Conservation (phyloP, 2,329 filamentous ascomycete genomes). For the Teratosphaeria pseudoeucalypti region DNA sequence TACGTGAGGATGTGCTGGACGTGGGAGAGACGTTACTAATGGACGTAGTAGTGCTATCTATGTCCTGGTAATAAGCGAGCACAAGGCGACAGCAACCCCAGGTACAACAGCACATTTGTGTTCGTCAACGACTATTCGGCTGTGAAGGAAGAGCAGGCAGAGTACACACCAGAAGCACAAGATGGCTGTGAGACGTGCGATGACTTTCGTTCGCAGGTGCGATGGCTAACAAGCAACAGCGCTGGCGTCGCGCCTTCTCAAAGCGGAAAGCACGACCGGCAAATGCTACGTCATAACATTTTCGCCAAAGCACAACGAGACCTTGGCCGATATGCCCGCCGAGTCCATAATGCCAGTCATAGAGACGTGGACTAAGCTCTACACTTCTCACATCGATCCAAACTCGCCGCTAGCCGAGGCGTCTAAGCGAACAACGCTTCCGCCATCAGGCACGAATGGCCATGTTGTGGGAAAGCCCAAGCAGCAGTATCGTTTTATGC, state of each 20-base stretch:
- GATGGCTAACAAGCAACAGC: conserved; percentile 35
- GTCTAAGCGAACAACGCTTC: conserved; percentile 36
- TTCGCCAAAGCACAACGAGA: conserved; percentile 79
- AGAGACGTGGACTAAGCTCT: conserved; percentile 84
- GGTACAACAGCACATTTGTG: conserved; percentile 78
- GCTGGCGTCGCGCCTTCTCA: conserved; percentile 64
- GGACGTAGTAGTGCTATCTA: conserved; percentile 63
- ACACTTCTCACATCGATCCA: conserved; percentile 67
- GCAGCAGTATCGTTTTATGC: conserved; percentile 88
- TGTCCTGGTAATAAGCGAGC: conserved; percentile 87
- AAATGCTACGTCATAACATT: conserved; percentile 98
- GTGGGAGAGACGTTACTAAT: conserved; percentile 8
- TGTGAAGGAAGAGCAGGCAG: conserved; percentile 83
- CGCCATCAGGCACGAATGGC: conserved; percentile 29
- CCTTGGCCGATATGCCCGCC: conserved; percentile 77
- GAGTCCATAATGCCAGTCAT: conserved; percentile 71
- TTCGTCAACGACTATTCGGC: conserved; percentile 98
- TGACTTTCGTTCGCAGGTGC: background rate
- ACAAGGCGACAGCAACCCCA: conserved; percentile 74
- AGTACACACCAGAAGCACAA: conserved; percentile 52
- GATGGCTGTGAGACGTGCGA: conserved; percentile 35
- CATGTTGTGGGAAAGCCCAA: conserved; percentile 45
- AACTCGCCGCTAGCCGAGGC: conserved; percentile 51
- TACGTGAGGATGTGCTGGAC: conserved; percentile 16
- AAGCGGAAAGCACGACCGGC: conserved; percentile 77